These are phyloP conservation scores for Protomyces inundatus DNA, from an alignment of 1,139 yeast species.

Conservation along the genomic window DNA sequence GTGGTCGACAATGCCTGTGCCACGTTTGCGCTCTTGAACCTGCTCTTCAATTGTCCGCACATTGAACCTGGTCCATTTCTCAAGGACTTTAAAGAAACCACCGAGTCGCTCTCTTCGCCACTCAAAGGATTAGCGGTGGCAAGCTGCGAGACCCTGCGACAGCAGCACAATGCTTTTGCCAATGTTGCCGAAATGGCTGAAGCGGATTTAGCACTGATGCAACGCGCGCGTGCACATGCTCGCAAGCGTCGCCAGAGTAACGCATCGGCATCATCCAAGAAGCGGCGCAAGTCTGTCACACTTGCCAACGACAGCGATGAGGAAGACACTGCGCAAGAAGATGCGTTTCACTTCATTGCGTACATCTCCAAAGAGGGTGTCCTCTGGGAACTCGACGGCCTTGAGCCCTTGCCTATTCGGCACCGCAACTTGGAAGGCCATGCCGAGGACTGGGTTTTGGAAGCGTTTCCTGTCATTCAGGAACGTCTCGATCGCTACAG, in stretches of 20 bases:
- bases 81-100: conserved; percentile 49
- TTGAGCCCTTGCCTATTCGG: conserved; percentile 52
- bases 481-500: conserved; percentile 49
- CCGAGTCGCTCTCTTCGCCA: conserved; percentile 31
- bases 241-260: neutral
- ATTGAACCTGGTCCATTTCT: conserved; percentile 52
- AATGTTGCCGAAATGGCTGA: conserved; percentile 33
- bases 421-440: conserved; percentile 44
- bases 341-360: conserved; percentile 59
- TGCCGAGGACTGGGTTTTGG: conserved; percentile 46
- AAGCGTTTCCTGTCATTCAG: conserved; percentile 44
- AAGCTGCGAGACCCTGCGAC: conserved; percentile 55
- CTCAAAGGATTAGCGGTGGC: conserved; percentile 58
- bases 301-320: neutral
- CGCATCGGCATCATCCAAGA: conserved; percentile 43
- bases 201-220: conserved; percentile 6
- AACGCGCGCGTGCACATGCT: neutral
- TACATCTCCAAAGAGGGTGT: conserved; percentile 47
- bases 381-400: conserved; percentile 63
- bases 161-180: conserved; percentile 61
- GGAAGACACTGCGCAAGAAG: conserved; percentile 41
- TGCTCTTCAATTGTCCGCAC: conserved; percentile 47
- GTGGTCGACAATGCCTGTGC: conserved; percentile 65
- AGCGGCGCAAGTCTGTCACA: conserved; percentile 41
- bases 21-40: conserved; percentile 64